Evolutionary conservation across 805 yeast genomes (phyloP).

Genomic region (Komagataella phaffii): DNA sequence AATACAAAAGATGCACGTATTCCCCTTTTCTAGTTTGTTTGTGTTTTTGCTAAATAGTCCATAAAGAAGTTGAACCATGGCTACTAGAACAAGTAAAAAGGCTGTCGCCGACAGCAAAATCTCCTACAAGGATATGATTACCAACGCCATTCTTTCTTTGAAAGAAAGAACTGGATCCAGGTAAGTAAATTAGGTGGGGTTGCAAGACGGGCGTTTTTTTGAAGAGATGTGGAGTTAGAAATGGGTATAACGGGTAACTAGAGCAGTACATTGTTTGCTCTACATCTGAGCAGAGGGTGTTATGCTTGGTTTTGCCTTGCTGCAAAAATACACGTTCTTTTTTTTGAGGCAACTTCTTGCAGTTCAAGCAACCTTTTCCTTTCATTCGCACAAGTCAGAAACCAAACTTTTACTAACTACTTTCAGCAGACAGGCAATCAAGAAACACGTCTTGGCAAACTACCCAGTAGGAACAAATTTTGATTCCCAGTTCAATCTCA

Average conservation of each 20-base stretch:
- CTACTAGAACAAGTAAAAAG: slow-evolving; percentile 16
- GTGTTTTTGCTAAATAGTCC: not conserved
- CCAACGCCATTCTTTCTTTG: slow-evolving; percentile 53
- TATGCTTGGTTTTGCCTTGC: not conserved
- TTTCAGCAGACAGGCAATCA: slow-evolving; percentile 68
- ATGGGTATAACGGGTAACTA: not conserved
- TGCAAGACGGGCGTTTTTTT: not conserved
- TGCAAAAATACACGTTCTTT: not conserved
- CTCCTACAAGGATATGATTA: slow-evolving; percentile 45
- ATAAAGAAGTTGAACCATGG: slow-evolving; percentile 14
- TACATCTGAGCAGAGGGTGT: no score
- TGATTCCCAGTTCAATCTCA: slow-evolving; percentile 64
- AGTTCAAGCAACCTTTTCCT: slow-evolving; percentile 6
- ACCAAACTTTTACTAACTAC: not conserved
- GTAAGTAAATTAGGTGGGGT: slow-evolving; percentile 23
- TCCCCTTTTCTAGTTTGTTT: not conserved
- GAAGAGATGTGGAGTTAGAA: not conserved
- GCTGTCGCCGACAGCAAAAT: slow-evolving; percentile 18
- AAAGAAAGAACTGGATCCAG: slow-evolving; percentile 74
- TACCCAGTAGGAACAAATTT: slow-evolving; percentile 50
- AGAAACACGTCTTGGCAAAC: slow-evolving; percentile 64
- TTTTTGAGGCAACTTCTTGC: not conserved
- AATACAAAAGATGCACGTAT: not conserved
- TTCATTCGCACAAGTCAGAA: not conserved
- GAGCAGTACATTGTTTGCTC: not conserved